Base-by-base conservation (phyloP, 2,329 filamentous ascomycete species). In the Cryphonectria radicalis region DNA sequence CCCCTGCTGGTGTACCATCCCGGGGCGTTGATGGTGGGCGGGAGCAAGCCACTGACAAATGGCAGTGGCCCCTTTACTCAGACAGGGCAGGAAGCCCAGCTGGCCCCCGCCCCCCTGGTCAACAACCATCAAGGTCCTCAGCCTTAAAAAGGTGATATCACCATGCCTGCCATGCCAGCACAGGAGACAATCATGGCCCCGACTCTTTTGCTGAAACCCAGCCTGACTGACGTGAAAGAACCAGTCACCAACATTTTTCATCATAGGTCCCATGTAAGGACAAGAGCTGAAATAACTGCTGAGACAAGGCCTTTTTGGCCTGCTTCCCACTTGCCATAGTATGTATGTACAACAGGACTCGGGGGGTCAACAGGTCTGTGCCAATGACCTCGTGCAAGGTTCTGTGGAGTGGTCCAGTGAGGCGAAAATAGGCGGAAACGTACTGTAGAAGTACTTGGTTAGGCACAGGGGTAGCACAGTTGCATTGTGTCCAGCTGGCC, bases 1-100 rank as follows among this genome's bases (percentile, higher is more conserved):
- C 25, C 53, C 25, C 13, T 25, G 50, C 53, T 28, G 17, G 43
- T 50, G 43, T 50, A 50, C 17, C 43, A 19, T 43, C 42, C 43
- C 6, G 17, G 43, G 22, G 53, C 25, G 25, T 28, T 57, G 53
- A 6, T 10, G n/a, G 53, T 14, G 40, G 46, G 62, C 63, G 53
- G 40, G 55, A 65, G 63, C 63, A 22, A 63, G 66, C 50, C 66
- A 63, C 68, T 67, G 68, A 70, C 71, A 65, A 70, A 70, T 72
- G 35, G 64, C 53, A 53, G 40, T 57, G 10, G 62, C 62, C 50
- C 37, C n/a, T 69, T 69, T 69, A 65, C 68, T 69, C 68, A 69
- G 37, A 11, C 35, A 37, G 62, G 11, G 11, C 19, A 6, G 50
- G 35, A 60, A 1, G 53, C 14, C 13, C 37, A 40, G 14, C 7